These are phyloP conservation scores for Aspergillus cejpii DNA, from an alignment of 2,329 filamentous ascomycete species.

Conservation along the genomic window DNA sequence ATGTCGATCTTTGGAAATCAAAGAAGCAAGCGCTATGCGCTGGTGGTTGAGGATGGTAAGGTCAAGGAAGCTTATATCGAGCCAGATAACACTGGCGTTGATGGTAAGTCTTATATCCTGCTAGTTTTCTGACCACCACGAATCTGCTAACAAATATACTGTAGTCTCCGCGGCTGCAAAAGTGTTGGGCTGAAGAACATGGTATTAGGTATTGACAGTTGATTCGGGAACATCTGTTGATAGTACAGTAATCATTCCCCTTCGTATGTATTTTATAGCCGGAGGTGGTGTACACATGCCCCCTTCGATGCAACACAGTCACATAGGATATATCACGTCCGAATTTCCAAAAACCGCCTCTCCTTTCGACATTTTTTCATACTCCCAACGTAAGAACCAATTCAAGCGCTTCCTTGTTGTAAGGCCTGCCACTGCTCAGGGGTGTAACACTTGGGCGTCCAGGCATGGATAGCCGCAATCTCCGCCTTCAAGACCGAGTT, in stretches of 20 bases:
- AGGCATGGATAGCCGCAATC: slow-evolving; percentile 86
- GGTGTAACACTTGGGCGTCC: slow-evolving; percentile 90
- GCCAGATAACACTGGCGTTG: slow-evolving; percentile 77
- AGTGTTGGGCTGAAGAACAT: slow-evolving; percentile 37
- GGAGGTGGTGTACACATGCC: not conserved
- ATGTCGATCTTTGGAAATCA: slow-evolving; percentile 71
- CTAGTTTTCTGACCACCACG: not conserved
- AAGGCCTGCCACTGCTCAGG: slow-evolving; percentile 80
- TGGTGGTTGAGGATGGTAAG: slow-evolving; percentile 76
- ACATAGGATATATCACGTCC: slow-evolving; percentile 11
- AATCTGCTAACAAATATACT: slow-evolving; percentile 11
- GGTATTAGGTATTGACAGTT: not conserved
- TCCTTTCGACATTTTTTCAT: not conserved
- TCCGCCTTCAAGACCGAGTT: slow-evolving; percentile 77
- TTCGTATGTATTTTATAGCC: not conserved
- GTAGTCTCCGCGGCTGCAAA: slow-evolving; percentile 47
- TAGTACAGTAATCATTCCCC: not conserved
- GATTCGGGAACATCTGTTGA: slow-evolving; percentile 5
- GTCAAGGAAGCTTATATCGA: slow-evolving; percentile 76
- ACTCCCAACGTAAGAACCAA: not conserved
- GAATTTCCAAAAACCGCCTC: not conserved
- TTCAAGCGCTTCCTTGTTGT: slow-evolving; percentile 35
- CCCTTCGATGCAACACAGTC: not conserved
- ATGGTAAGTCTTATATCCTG: slow-evolving; percentile 49
- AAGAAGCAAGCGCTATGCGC: slow-evolving; percentile 80